These are phyloP conservation scores for Tephrocybe sp. DNA, from an alignment of 768 basidiomycete genomes.

Conservation along the genomic window DNA sequence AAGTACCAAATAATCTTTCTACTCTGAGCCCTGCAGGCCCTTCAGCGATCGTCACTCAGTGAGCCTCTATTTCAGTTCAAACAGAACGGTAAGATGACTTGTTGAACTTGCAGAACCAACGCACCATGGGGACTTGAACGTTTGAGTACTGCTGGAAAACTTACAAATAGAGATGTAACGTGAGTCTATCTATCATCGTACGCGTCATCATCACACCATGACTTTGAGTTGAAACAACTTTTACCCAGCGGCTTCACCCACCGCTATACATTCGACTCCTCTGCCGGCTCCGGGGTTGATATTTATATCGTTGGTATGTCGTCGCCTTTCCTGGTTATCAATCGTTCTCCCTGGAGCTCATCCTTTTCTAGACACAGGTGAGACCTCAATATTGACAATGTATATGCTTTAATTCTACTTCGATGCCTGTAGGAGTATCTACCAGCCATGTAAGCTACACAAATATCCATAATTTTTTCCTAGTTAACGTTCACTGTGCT, in stretches of 20 bases:
- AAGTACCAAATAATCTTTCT: too few relatives aligned
- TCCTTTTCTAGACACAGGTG: slow-evolving; percentile 17
- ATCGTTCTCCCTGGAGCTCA: background rate
- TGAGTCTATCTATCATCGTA: background rate
- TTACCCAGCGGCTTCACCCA: background rate
- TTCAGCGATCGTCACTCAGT: too few relatives aligned
- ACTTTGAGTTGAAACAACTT: too few relatives aligned
- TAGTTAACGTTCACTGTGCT: background rate
- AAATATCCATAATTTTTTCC: background rate
- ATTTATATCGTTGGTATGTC: slow-evolving; percentile 37
- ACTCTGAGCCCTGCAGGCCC: too few relatives aligned
- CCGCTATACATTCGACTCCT: background rate
- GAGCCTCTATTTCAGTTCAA: too few relatives aligned
- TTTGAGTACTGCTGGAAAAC: background rate
- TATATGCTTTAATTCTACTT: too few relatives aligned
- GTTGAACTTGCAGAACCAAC: background rate
- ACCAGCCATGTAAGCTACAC: background rate
- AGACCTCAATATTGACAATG: too few relatives aligned
- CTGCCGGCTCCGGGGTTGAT: background rate
- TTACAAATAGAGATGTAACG: background rate
- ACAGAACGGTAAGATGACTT: too few relatives aligned
- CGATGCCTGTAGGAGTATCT: background rate
- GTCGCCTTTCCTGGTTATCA: background rate
- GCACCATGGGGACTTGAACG: background rate
- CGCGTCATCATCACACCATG: too few relatives aligned